Evolutionary conservation across 306 rosid genomes (phyloP), one percentile per base, ranked within the genome.

Genomic region (Cicer cuneatum): DNA sequence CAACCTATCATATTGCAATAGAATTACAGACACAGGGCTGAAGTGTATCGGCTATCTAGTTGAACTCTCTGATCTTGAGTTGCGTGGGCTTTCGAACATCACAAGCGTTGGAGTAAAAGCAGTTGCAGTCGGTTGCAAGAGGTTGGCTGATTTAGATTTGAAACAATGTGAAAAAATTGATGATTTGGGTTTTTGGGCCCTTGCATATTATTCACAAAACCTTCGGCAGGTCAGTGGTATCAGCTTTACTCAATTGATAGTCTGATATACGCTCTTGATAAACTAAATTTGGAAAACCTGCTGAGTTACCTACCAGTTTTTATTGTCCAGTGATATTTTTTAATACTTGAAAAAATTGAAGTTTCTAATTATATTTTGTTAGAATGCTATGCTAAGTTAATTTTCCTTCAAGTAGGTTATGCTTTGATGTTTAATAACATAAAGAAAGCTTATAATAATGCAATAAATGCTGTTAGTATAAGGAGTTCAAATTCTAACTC

Each of bases 1-100:
- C 51, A 89, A 89, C 81, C 60, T 89, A 76, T 86, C 93, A 71
- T 89, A 89, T 71, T 89, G 93, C 86, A 84, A 48, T 56, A 80
- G 83, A 53, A 72, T 89, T 61, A 83, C 93, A 10, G 89, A 89
- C 73, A 70, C 58, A 38, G 93, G 93, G 57, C 21, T 86, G 72
- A 83, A 78, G 69, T 70, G 59, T 69, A 70, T 86, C 60, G 56
- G 93, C 46, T 72, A 49, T 77, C 83, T 86, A 7, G 72, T 58
- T 11, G 85, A 84, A 66, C 79, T 89, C 51, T 80, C 80, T 48
- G 88, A 81, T 67, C 83, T 89, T 66, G 90, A 89, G 74, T 49
- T 89, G 82, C 93, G 93, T 7, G 86, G 85, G 9, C 83, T 89
- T 37, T 71, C 67, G 58, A 89, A 85, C 40, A 65, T 89, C 62